Base-by-base conservation (phyloP, 495 filamentous ascomycete species). In the Eremomyces bilateralis region DNA sequence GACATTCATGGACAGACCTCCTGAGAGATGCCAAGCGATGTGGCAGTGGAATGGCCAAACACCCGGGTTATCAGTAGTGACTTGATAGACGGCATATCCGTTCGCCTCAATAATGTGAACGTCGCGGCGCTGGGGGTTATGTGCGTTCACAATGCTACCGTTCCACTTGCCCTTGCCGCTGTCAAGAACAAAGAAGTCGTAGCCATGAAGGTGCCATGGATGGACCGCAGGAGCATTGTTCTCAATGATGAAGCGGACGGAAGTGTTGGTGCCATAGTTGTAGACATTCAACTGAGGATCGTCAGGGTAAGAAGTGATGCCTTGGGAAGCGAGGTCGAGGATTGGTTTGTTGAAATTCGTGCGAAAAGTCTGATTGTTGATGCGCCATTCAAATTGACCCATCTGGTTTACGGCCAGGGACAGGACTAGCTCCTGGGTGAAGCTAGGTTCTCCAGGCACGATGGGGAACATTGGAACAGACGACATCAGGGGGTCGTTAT, bases 41-140 rank as follows among this genome's bases (percentile, higher is more conserved):
- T 71, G 65, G 49, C 64, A 70, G 48, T 71, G 66, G 43, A 72
- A 61, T 0, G 64, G 58, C 67, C 67, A 73, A 16, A 64, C 51
- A 4, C 67, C 66, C 0, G 67, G 60, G 36, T 65, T 62, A 15
- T 54, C 45, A 8, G 42, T 35, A 22, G 62, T 58, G n/a, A 62
- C 54, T 41, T 69, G 64, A n/a, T 67, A 22, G 20, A 67, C 64
- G 4, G 63, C 44, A 42, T 59, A 52, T 11, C 34, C 40, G 42
- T 25, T 62, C 53, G 35, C 42, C 29, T 15, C 50, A 33, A 73
- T 52, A 29, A 65, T 52, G 35, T 66, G 53, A 4, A 64, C 58
- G 39, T 73, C 67, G n/a, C 68, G 59, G 1, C 67, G 49, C 41
- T 55, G 46, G 0, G 67, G 64, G 49, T 71, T 73, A 2, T 28